Evolutionary conservation across 2,329 filamentous ascomycete species (phyloP), one percentile per base, ranked within the genome.

Genomic region (Amesomyces nigricolor): DNA sequence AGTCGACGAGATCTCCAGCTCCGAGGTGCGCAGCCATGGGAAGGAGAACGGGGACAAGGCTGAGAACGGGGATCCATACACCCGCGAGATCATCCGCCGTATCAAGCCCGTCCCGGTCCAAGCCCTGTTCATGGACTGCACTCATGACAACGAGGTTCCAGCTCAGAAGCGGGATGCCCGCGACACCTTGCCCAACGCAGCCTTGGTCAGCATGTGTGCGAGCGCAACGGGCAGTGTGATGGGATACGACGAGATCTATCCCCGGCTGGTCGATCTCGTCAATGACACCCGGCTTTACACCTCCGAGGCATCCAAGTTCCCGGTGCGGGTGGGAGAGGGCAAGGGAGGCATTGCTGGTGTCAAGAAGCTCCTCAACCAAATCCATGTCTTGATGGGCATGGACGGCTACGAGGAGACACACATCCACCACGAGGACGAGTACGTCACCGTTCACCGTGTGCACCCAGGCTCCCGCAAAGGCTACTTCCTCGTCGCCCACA

Each of bases 71-170:
- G 66, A 71, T 6, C 66, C 67, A 14, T 68, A 72, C 26, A 73
- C 75, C 32, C 75, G 77, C 37, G 87, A 92, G 64, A 81, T 88
- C 16, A 79, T 96, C 62, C 87, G 86, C 61, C 86, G 80, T 59
- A 91, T 99, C 70, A 89, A 89, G 62, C 86, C 88, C n/a, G 88
- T 85, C 3, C 89, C 91, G 4, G 87, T 97, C 0, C 91, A 96
- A 62, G 94, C 92, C 0, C 76, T 99, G 1, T 96, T 99, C 72
- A 97, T 97, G 91, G 95, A 99, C 69, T 99, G 95, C 71, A 99
- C 95, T 0, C 94, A 99, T 70, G 94, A 99, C 73, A 99, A 99
- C 65, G 92, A 99, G 73, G 88, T 90, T 2, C 94, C 94, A 0
- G 89, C 92, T 0, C 92, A 99, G 71, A 96, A 96, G 72, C 82